Evolutionary conservation across 257 asterid species (phyloP).

Genomic region (Nicotiana knightiana): DNA sequence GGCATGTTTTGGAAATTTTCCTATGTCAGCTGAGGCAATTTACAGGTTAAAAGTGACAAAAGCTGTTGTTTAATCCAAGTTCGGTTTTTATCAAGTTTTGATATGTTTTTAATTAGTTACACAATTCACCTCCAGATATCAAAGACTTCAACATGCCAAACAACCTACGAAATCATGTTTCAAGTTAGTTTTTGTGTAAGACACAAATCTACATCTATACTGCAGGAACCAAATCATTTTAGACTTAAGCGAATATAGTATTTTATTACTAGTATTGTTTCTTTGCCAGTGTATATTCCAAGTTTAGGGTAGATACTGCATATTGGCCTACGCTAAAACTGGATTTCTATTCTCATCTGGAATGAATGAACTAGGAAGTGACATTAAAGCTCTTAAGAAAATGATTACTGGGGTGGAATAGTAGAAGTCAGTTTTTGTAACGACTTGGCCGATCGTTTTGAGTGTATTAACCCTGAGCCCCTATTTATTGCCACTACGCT

Average conservation of each 20-base stretch:
- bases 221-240: neutral
- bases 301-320: conserved; percentile 36
- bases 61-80: too few relatives aligned
- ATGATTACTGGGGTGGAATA: conserved; percentile 14
- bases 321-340: too few relatives aligned
- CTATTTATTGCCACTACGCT: too few relatives aligned
- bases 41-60: too few relatives aligned
- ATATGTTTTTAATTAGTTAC: neutral
- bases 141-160: neutral
- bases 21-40: neutral
- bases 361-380: conserved; percentile 8
- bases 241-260: neutral
- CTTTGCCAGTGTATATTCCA: neutral
- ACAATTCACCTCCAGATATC: neutral
- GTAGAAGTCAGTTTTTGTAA: neutral
- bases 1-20: neutral
- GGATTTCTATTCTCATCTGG: conserved; percentile 2
- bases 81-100: neutral
- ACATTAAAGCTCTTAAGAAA: conserved; percentile 11
- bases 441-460: too few relatives aligned
- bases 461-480: too few relatives aligned
- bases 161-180: neutral
- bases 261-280: neutral
- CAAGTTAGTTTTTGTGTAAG: neutral
- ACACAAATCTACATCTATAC: neutral